A percentile compares a stretch with the other conserved stretches of the same genome.
These are phyloP conservation scores for Trichoderma endophyticum DNA, from an alignment of 2,329 filamentous ascomycete genomes.

Conservation along the genomic window DNA sequence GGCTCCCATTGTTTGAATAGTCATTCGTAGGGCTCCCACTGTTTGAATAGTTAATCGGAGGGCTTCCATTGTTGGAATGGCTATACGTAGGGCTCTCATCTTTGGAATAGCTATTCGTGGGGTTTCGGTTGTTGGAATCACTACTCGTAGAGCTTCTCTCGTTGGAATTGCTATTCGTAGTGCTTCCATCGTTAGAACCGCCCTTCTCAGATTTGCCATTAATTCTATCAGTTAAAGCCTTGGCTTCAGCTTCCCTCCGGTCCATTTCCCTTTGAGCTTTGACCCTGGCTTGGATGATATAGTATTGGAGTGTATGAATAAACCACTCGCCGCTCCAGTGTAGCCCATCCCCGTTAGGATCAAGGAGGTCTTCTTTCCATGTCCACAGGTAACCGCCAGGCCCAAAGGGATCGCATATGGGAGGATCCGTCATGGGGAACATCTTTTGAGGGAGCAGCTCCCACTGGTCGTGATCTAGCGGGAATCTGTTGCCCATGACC, in stretches of 20 bases:
- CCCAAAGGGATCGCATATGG: background rate
- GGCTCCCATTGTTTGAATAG: too few relatives aligned
- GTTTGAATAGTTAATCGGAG: background rate
- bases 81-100: too few relatives aligned
- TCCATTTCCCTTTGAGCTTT: background rate
- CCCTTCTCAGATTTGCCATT: background rate
- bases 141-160: background rate
- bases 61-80: background rate
- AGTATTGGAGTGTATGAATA: background rate
- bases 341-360: background rate
- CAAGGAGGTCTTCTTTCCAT: background rate
- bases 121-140: background rate
- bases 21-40: too few relatives aligned
- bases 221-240: background rate
- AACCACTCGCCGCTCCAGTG: background rate
- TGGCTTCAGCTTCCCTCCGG: background rate
- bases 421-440: background rate
- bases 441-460: background rate
- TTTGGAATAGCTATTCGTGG: too few relatives aligned
- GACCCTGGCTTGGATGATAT: background rate
- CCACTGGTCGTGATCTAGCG: background rate
- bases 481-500: background rate
- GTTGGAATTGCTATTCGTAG: background rate
- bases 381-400: background rate
- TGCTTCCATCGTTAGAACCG: background rate